Conservation (phyloP, 1,284 basidiomycete species). For the Apiotrichum montevideense region DNA sequence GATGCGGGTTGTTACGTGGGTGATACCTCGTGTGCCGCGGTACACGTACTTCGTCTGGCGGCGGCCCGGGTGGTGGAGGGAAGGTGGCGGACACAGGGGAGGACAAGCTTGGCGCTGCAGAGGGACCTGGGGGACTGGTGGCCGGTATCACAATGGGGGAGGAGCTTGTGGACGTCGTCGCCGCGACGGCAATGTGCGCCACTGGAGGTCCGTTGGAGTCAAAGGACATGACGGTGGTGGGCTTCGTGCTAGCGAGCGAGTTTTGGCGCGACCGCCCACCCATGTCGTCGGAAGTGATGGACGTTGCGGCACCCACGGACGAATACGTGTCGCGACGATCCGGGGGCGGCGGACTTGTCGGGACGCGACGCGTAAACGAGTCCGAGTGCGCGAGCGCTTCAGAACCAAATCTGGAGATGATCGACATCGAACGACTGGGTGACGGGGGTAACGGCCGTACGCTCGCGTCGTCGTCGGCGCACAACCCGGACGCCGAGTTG, state of each 20-base stretch:
- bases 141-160: conserved; percentile 4
- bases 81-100: conserved; percentile 15
- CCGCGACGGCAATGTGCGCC: conserved; percentile 69
- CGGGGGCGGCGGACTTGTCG: neutral
- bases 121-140: conserved; percentile 5
- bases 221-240: conserved; percentile 83
- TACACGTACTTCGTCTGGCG: conserved; percentile 45
- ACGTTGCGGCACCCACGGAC: conserved; percentile 7
- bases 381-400: conserved; percentile 6
- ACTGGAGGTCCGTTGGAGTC: conserved; percentile 65
- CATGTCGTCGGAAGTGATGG: conserved; percentile 17
- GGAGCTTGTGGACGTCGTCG: neutral
- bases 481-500: conserved; percentile 28
- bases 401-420: conserved; percentile 27
- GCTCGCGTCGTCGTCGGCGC: conserved; percentile 85
- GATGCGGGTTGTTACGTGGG: conserved; percentile 89
- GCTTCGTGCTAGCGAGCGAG: conserved; percentile 70
- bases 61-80: neutral
- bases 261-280: conserved; percentile 35
- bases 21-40: conserved; percentile 85
- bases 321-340: conserved; percentile 12
- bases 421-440: conserved; percentile 56
- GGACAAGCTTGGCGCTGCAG: neutral
- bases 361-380: conserved; percentile 6
- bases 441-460: conserved; percentile 79